Conservation (phyloP, 441 rosid genomes). For the Pelargonium fulgidum region DNA sequence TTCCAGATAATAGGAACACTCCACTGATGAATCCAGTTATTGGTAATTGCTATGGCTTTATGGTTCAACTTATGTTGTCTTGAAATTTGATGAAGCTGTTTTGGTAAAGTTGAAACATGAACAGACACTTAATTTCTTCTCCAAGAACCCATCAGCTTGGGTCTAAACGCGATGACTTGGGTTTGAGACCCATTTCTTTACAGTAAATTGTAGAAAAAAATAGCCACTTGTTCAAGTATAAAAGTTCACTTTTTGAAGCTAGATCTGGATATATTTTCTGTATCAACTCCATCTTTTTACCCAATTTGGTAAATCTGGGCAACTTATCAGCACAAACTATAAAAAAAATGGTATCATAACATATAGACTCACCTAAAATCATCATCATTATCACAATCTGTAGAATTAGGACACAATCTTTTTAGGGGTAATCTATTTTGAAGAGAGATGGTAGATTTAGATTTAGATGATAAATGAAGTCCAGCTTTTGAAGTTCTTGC, state of each 20-base stretch:
- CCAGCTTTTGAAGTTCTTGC: conserved; percentile 28
- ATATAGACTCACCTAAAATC: conserved; percentile 31
- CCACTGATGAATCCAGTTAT: not conserved
- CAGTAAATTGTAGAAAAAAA: too few species aligned
- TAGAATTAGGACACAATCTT: conserved; percentile 31
- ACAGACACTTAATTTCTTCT: too few species aligned
- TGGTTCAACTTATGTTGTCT: not conserved
- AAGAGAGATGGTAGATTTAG: conserved; percentile 23
- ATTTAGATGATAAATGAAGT: conserved; percentile 11
- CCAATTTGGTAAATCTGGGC: too few species aligned
- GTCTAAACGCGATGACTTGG: too few species aligned
- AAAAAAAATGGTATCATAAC: not conserved
- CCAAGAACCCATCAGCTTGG: too few species aligned
- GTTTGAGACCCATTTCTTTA: too few species aligned
- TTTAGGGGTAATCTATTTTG: conserved; percentile 39
- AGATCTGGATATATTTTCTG: too few species aligned
- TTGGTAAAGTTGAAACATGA: not conserved
- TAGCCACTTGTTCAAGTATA: too few species aligned
- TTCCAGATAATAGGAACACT: not conserved
- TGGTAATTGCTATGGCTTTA: not conserved
- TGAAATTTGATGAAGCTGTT: not conserved
- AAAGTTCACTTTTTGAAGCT: too few species aligned
- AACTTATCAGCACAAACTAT: too few species aligned
- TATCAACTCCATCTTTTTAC: too few species aligned
- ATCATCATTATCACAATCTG: conserved; percentile 28